Conservation (phyloP, 2,329 filamentous ascomycete species). For the Botrytis deweyae region DNA sequence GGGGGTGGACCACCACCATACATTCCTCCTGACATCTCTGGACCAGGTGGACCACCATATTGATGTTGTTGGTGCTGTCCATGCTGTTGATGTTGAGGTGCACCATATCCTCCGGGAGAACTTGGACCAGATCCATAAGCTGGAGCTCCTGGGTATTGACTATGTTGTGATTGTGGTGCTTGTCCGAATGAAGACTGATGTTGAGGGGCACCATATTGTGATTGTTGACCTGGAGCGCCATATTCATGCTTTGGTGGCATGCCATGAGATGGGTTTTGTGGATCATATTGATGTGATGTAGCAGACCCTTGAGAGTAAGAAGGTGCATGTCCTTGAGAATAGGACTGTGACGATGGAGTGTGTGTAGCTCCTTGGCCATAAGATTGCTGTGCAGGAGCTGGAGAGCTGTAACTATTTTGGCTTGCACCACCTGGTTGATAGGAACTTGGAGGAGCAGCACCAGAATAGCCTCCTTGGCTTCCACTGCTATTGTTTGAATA, state of each 20-base stretch:
- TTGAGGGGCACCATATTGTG: conserved; percentile 34
- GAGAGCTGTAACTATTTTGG: conserved; percentile 28
- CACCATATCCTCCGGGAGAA: conserved; percentile 24
- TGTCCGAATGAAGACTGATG: conserved; percentile 32
- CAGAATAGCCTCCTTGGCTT: conserved; percentile 56
- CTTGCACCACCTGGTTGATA: conserved; percentile 49
- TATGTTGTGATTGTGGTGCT: conserved; percentile 23
- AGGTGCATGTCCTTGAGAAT: conserved; percentile 18
- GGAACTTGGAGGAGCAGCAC: conserved; percentile 60
- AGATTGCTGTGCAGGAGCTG: conserved; percentile 22
- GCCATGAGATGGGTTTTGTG: conserved; percentile 13
- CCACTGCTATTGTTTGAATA: conserved; percentile 53
- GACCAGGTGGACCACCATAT: conserved; percentile 6
- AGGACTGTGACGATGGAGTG: conserved; percentile 22
- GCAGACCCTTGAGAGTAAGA: conserved; percentile 16
- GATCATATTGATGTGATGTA: conserved; percentile 20
- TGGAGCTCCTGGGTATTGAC: conserved; percentile 28
- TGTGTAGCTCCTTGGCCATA: conserved; percentile 3
- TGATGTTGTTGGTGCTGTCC: conserved; percentile 12
- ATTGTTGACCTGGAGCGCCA: conserved; percentile 26
- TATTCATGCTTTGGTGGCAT: conserved; percentile 20
- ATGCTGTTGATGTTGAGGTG: conserved; percentile 5
- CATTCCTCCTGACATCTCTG: conserved; percentile 15
- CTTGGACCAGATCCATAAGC: conserved; percentile 21
- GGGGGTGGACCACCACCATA: conserved; percentile 18